These are phyloP conservation scores for Mortierella sp. DNA, from an alignment of 371 early-diverging fungal genomes.

Conservation along the genomic window DNA sequence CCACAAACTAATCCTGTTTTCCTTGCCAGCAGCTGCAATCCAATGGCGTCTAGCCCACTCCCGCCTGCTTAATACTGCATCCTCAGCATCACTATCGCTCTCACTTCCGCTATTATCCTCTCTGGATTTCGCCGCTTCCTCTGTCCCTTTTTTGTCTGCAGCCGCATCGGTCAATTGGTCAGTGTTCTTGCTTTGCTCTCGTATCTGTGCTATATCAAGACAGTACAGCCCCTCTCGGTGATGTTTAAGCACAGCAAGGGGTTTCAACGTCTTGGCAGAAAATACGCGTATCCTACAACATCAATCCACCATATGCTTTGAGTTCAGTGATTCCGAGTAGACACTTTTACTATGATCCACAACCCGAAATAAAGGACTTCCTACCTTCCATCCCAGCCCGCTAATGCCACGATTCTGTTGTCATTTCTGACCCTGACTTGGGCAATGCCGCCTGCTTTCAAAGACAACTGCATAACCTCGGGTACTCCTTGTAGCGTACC, in stretches of 20 bases:
- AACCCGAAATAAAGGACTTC: not conserved
- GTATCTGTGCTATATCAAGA: slow-evolving; percentile 23
- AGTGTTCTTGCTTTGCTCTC: not conserved
- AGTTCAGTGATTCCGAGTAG: not conserved
- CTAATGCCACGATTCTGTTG: slow-evolving; percentile 34
- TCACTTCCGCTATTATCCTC: not conserved
- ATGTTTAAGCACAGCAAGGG: slow-evolving; percentile 46
- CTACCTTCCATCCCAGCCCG: slow-evolving; percentile 57
- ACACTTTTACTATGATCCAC: too few relatives aligned
- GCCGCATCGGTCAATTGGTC: not conserved
- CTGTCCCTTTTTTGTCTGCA: not conserved
- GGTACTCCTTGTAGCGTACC: slow-evolving; percentile 27
- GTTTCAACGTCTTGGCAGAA: slow-evolving; percentile 42
- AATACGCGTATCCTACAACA: slow-evolving; percentile 37
- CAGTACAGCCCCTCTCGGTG: slow-evolving; percentile 46
- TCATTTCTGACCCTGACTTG: slow-evolving; percentile 35
- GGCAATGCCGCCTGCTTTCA: slow-evolving; percentile 43
- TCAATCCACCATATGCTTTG: not conserved
- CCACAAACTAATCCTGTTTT: slow-evolving; percentile 49
- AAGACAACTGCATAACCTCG: slow-evolving; percentile 5
- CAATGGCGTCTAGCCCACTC: slow-evolving; percentile 36
- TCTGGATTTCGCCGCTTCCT: not conserved
- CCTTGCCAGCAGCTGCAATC: slow-evolving; percentile 50
- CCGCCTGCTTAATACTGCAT: slow-evolving; percentile 11
- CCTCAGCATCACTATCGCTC: slow-evolving; percentile 19